Conservation (phyloP, 2,329 filamentous ascomycete genomes). For the Colletotrichum sp. region DNA sequence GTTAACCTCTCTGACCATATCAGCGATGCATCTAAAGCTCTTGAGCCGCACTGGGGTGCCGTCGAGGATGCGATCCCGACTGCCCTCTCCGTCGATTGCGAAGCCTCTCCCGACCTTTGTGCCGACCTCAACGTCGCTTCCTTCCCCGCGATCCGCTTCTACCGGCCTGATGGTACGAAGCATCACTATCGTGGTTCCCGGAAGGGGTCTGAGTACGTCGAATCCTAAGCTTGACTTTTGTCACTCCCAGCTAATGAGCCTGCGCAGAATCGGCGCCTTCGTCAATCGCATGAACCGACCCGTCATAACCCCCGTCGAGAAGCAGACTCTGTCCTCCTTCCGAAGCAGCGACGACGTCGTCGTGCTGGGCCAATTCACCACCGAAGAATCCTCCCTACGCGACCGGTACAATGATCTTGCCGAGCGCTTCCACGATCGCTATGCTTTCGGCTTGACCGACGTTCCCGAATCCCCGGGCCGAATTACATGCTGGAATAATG, state of each 20-base stretch:
- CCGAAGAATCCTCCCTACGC: slow-evolving; percentile 30
- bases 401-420: slow-evolving; percentile 38
- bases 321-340: slow-evolving; percentile 35
- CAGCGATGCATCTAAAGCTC: slow-evolving; percentile 33
- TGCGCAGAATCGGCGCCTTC: slow-evolving; percentile 31
- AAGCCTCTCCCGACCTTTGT: slow-evolving; percentile 39
- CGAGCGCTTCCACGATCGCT: slow-evolving; percentile 40
- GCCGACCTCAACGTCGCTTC: slow-evolving; percentile 44
- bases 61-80: slow-evolving; percentile 25
- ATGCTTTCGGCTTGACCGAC: slow-evolving; percentile 41
- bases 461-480: slow-evolving; percentile 17
- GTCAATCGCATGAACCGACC: slow-evolving; percentile 32
- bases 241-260: slow-evolving; percentile 1
- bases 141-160: slow-evolving; percentile 51
- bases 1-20: neutral
- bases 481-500: slow-evolving; percentile 46
- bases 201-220: slow-evolving; percentile 39
- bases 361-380: slow-evolving; percentile 41
- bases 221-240: neutral
- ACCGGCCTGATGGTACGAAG: slow-evolving; percentile 35
- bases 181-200: slow-evolving; percentile 49
- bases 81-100: slow-evolving; percentile 47
- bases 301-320: slow-evolving; percentile 28
- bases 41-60: slow-evolving; percentile 40
- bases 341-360: slow-evolving; percentile 44